Base-by-base conservation (phyloP, 768 basidiomycete species). In the Mycena rebaudengoi region DNA sequence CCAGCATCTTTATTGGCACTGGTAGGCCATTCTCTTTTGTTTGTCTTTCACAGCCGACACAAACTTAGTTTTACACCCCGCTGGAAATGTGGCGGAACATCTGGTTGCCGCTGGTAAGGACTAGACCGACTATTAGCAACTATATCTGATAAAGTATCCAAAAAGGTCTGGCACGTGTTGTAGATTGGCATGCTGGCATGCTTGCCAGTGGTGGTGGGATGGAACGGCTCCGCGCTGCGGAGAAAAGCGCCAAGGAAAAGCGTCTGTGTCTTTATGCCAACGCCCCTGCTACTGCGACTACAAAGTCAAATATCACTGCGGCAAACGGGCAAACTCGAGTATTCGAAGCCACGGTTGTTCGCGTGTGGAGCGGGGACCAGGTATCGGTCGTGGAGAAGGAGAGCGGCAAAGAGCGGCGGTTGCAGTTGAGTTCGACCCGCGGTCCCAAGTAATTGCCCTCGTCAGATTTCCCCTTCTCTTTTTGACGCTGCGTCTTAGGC, bases 171-270 rank as follows among this genome's bases (percentile, higher is more conserved):
- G 97, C 96, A 18, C 91, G 94, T 60, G 85, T 98, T 50, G 91
- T 99, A 61, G 96, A 97, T 73, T 98, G 96, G 96, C 97, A 99
- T 75, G 96, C 97, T 16, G 96, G 96, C 21, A 91, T 99, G 86
- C 87, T 99, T 21, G 88, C 94, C 1, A 86, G 83, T 54, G 82
- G 84, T 52, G 95, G 95, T 39, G 92, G 88, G 5, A 94, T 98
- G 87, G 95, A 96, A 70, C 89, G 88, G 40, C 84, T 98, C 28
- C 89, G 96, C 52, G 86, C 88, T 1, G 94, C 94, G 0, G 96
- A 98, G 78, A 90, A 85, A 74, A 73, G 69, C 48, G 95, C 94
- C 21, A 94, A 93, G 74, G 90, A 93, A 73, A 91, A 87, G 70
- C 86, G 88, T 29, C 76, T 83, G 2, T 87, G 81, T 63, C 81